Conservation (phyloP, 176 grass and related monocot genomes). For the Miscanthus lutarioriparius region DNA sequence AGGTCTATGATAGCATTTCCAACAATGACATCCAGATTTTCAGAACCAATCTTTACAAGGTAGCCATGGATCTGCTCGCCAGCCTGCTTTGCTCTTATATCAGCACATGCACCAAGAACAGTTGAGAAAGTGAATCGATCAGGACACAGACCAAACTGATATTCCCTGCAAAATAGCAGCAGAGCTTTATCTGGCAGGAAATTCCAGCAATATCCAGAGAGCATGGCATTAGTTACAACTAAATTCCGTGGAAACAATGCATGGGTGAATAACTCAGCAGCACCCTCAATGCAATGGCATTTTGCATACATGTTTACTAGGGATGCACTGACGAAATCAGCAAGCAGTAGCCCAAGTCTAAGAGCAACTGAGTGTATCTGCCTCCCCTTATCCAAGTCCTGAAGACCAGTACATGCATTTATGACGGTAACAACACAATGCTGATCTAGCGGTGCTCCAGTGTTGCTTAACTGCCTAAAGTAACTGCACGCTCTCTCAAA, state of each 20-base stretch:
- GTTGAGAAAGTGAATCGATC: slow-evolving; percentile 80
- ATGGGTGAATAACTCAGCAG: slow-evolving; percentile 55
- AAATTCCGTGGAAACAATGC: slow-evolving; percentile 46
- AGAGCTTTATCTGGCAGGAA: slow-evolving; percentile 69
- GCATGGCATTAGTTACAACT: slow-evolving; percentile 68
- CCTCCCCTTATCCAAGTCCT: slow-evolving; percentile 63
- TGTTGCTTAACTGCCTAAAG: slow-evolving; percentile 63
- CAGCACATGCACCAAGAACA: slow-evolving; percentile 73
- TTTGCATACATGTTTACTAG: slow-evolving; percentile 93
- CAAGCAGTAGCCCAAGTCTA: slow-evolving; percentile 63
- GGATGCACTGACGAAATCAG: slow-evolving; percentile 70
- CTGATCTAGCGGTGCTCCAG: slow-evolving; percentile 50
- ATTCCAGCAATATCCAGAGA: slow-evolving; percentile 83
- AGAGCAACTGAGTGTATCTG: slow-evolving; percentile 73
- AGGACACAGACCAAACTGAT: slow-evolving; percentile 56
- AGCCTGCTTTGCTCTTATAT: slow-evolving; percentile 57
- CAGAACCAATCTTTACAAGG: slow-evolving; percentile 73
- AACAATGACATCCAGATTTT: slow-evolving; percentile 61
- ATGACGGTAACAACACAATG: slow-evolving; percentile 58
- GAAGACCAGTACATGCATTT: slow-evolving; percentile 68
- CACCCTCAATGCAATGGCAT: slow-evolving; percentile 53
- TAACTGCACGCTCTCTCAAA: slow-evolving; percentile 54
- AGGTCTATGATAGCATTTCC: slow-evolving; percentile 86
- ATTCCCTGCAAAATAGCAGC: slow-evolving; percentile 67
- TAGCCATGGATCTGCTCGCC: slow-evolving; percentile 83